These are phyloP conservation scores for Zoysia matrella DNA, from an alignment of 202 grass and related monocot species.

Conservation along the genomic window DNA sequence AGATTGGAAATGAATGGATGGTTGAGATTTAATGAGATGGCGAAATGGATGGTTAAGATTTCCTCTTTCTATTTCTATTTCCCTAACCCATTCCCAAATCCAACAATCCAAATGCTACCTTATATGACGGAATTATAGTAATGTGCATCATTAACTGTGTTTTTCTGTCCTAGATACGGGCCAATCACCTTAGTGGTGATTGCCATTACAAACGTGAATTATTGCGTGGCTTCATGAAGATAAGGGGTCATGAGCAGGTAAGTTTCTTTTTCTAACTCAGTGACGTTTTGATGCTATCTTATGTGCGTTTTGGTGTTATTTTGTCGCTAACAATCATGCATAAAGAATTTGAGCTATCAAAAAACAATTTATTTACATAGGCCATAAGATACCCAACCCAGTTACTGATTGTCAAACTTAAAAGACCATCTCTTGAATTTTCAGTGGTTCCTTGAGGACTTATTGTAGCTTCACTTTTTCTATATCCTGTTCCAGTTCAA, in stretches of 20 bases:
- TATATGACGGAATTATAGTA: background rate
- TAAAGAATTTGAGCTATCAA: background rate
- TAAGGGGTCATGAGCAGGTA: slow-evolving; percentile 91
- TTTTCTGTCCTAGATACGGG: slow-evolving; percentile 72
- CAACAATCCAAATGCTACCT: too few relatives aligned
- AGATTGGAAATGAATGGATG: too few relatives aligned
- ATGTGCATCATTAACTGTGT: slow-evolving; percentile 25
- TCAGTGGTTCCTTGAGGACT: background rate
- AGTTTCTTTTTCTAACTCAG: slow-evolving; percentile 44
- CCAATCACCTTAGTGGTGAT: slow-evolving; percentile 94
- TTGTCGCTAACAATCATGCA: background rate
- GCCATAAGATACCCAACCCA: background rate
- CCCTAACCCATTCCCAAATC: too few relatives aligned
- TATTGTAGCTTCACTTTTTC: background rate
- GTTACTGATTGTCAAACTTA: slow-evolving; percentile 9
- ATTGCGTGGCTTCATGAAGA: slow-evolving; percentile 85
- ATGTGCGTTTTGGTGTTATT: background rate
- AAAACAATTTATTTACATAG: slow-evolving; percentile 2
- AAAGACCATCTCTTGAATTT: slow-evolving; percentile 14
- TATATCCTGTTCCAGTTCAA: background rate
- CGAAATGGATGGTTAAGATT: too few relatives aligned
- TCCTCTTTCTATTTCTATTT: too few relatives aligned
- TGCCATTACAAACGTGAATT: slow-evolving; percentile 95
- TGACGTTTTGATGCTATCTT: background rate
- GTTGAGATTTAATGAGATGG: too few relatives aligned